Base-by-base conservation (phyloP, 768 basidiomycete species). In the Hypholoma fasciculare region DNA sequence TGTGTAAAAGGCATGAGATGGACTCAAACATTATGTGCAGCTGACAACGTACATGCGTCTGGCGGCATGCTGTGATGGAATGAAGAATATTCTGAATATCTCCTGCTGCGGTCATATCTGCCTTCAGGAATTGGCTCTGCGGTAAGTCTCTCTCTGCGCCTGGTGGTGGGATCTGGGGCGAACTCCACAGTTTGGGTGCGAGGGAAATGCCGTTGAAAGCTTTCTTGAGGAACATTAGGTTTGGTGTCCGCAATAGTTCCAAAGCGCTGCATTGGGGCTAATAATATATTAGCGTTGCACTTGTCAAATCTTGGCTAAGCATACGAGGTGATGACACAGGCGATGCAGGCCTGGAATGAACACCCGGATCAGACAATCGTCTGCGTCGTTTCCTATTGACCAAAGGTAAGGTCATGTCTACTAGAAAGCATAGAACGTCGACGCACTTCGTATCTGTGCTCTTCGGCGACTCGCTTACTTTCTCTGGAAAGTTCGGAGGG, bases 141-240 rank as follows among this genome's bases (percentile, higher is more conserved):
- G 30, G 6, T 34, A 9, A 34, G 6, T 60, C 67, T 49, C n/a
- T 54, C 67, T 49, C 55, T 64, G 51, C 65, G 71, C 49, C 73
- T 74, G 48, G 63, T 69, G 9, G 68, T 69, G 9, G 68, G 58
- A 17, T 65, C 61, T 64, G 77, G 65, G 69, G 70, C 70, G 57
- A 76, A 77, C 48, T 77, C 76, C 4, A 79, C 71, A 0, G 76
- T 79, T 62, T 76, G 77, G 13, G 76, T 73, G 8, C 76, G 73
- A 46, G 71, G 72, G 44, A 78, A 75, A 8, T 59, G 59, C 47
- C 66, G 66, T 4, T 2, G 30, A 34, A 34, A 34, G 30, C 9
- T 34, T 9, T 34, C 30, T 9, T 65, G 59, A n/a, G 51, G 36
- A 42, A 59, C 19, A 19, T 49, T 61, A 27, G 63, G 49, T 4